Conservation (phyloP, 2,329 filamentous ascomycete genomes). For the Colletotrichum sp. region DNA sequence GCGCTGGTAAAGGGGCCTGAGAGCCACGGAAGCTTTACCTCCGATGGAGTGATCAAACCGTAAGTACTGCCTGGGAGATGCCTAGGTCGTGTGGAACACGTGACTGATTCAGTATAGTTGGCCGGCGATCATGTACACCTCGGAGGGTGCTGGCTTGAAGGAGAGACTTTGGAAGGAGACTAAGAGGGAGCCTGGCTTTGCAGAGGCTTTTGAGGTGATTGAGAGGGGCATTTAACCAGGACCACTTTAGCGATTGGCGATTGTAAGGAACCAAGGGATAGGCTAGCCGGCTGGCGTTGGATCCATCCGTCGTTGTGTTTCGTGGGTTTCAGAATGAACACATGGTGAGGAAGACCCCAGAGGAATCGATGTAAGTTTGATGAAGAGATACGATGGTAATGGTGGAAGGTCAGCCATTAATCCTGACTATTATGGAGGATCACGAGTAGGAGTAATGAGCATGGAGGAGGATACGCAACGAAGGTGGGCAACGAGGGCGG, state of each 20-base stretch:
- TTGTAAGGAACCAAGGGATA: accelerated
- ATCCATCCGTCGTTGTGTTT: no score
- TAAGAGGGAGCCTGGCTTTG: conserved; percentile 13
- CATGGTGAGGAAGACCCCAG: no score
- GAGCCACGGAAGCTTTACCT: conserved; percentile 52
- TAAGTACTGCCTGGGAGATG: conserved; percentile 32
- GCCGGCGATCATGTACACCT: conserved; percentile 16
- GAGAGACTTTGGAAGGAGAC: conserved; percentile 17
- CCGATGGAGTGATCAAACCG: conserved; percentile 49
- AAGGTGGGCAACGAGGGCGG: no score
- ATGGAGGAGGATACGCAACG: no score
- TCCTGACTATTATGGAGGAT: no score
- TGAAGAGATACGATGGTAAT: no score
- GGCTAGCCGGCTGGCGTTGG: no score
- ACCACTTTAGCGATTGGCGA: accelerated
- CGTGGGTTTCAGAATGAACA: no score
- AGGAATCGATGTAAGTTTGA: no score
- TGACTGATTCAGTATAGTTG: not conserved
- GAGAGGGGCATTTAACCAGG: not conserved
- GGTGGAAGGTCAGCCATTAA: no score
- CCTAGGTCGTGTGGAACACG: not conserved
- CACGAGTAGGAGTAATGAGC: no score
- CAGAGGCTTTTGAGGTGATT: conserved; percentile 7
- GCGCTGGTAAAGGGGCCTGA: conserved; percentile 48
- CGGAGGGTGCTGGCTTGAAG: not conserved